Conservation (phyloP, 768 basidiomycete species). For the Boletus sensibilis region DNA sequence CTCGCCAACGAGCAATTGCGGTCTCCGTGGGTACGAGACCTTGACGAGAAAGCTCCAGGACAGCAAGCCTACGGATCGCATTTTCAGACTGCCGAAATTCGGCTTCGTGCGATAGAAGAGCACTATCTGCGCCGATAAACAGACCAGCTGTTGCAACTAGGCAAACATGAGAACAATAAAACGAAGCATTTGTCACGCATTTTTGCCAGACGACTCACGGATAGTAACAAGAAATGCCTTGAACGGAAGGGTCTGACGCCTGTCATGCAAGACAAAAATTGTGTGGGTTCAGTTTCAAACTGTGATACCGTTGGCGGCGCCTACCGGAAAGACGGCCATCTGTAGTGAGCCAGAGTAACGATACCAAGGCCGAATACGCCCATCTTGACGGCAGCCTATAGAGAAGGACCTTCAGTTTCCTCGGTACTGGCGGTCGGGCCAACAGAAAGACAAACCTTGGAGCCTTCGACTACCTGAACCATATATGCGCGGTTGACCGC, state of each 20-base stretch:
- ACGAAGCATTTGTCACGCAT: too few relatives aligned
- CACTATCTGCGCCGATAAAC: constrained; percentile 72
- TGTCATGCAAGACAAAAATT: constrained; percentile 25
- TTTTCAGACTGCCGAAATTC: constrained; percentile 66
- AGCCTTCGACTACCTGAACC: constrained; percentile 57
- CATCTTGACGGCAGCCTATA: constrained; percentile 52
- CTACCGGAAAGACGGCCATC: constrained; percentile 74
- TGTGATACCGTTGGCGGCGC: constrained; percentile 10
- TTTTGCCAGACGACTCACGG: constrained; percentile 44
- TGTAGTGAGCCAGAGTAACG: constrained; percentile 60
- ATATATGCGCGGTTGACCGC: constrained; percentile 58
- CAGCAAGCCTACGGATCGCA: constrained; percentile 66
- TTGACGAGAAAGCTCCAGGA: constrained; percentile 68
- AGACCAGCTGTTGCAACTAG: constrained; percentile 66
- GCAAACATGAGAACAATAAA: not conserved
- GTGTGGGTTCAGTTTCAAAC: not conserved
- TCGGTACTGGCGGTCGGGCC: not conserved
- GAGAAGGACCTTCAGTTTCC: not conserved
- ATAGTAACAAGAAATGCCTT: constrained; percentile 76
- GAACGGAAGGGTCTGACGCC: constrained; percentile 77
- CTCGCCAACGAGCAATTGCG: constrained; percentile 80
- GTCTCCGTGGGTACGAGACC: constrained; percentile 82
- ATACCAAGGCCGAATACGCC: constrained; percentile 59
- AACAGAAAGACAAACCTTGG: constrained; percentile 43
- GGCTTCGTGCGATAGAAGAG: constrained; percentile 69